These are phyloP conservation scores for Aureobasidium sp. DNA, from an alignment of 2,329 filamentous ascomycete species.

Conservation along the genomic window DNA sequence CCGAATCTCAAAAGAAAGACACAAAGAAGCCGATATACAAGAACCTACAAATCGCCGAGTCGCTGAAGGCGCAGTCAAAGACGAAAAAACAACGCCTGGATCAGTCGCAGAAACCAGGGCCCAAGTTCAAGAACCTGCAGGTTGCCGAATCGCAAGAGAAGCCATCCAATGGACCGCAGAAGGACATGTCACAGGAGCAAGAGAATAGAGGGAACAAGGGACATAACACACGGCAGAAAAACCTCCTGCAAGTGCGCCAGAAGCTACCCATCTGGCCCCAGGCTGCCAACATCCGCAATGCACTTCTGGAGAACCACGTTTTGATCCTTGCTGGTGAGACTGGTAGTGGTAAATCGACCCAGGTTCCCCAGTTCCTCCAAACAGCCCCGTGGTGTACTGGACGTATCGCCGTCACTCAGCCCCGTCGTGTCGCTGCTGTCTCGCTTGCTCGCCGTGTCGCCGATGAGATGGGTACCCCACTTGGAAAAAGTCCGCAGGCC, in stretches of 20 bases:
- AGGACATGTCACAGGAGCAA: not conserved
- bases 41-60: not conserved
- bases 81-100: not conserved
- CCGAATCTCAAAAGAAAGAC: not conserved
- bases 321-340: slow-evolving; percentile 88
- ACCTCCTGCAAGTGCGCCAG: slow-evolving; percentile 28
- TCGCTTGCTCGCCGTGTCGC: slow-evolving; percentile 83
- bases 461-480: slow-evolving; percentile 64
- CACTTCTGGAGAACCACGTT: slow-evolving; percentile 58
- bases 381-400: slow-evolving; percentile 75
- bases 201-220: not conserved
- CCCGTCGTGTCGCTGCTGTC: slow-evolving; percentile 85
- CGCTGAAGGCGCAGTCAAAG: not conserved
- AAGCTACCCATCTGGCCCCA: slow-evolving; percentile 75
- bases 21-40: slow-evolving; percentile 8
- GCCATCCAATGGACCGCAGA: not conserved
- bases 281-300: slow-evolving; percentile 59
- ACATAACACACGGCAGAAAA: not conserved
- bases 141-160: slow-evolving; percentile 3
- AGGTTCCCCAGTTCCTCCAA: slow-evolving; percentile 85
- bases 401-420: slow-evolving; percentile 89
- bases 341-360: slow-evolving; percentile 93
- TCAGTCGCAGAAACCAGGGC: not conserved
- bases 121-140: slow-evolving; percentile 14
- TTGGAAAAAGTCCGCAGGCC: slow-evolving; percentile 53